Percentiles rank a stretch among this genome's conserved stretches.
phyloP scores from a whole-genome alignment of 2,329 filamentous ascomycete species.

The Capronia epimyces region DNA sequence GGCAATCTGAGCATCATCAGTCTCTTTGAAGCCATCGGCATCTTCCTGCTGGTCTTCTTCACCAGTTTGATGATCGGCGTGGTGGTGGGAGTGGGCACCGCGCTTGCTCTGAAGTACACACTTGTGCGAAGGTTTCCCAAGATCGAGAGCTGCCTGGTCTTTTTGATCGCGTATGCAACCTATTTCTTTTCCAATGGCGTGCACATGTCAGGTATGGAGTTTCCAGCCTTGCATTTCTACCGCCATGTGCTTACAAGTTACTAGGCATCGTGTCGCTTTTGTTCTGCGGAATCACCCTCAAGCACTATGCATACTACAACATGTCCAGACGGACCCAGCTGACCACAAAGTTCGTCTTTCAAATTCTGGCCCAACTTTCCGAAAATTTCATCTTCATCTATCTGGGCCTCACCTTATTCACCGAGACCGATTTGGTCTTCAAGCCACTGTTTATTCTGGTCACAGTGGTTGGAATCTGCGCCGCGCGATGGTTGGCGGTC shows the following conservation, averaged over 20 bases:
- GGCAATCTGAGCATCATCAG: conserved; percentile 70
- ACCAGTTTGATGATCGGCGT: conserved; percentile 87
- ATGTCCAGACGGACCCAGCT: conserved; percentile 97
- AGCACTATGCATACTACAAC: conserved; percentile 99
- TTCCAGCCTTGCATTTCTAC: neutral
- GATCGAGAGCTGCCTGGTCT: conserved; percentile 91
- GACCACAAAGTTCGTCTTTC: conserved; percentile 96
- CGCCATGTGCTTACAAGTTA: conserved; percentile 17
- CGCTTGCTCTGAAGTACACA: conserved; percentile 87
- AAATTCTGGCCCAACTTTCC: conserved; percentile 86
- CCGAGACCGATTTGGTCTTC: conserved; percentile 79
- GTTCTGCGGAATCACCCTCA: conserved; percentile 96
- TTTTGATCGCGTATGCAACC: conserved; percentile 89
- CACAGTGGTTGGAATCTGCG: conserved; percentile 83
- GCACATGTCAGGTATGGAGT: conserved; percentile 77
- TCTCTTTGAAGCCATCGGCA: conserved; percentile 83
- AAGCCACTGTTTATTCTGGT: conserved; percentile 94
- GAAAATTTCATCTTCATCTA: conserved; percentile 99
- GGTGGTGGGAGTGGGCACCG: conserved; percentile 77
- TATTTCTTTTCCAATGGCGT: conserved; percentile 98
- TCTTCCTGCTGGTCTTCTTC: conserved; percentile 95
- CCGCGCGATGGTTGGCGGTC: conserved; percentile 86
- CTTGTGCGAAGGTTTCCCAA: conserved; percentile 88
- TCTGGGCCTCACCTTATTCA: conserved; percentile 88
- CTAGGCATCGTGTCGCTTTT: conserved; percentile 91